Conservation (phyloP, 257 asterid species). For the Petunia secreta region DNA sequence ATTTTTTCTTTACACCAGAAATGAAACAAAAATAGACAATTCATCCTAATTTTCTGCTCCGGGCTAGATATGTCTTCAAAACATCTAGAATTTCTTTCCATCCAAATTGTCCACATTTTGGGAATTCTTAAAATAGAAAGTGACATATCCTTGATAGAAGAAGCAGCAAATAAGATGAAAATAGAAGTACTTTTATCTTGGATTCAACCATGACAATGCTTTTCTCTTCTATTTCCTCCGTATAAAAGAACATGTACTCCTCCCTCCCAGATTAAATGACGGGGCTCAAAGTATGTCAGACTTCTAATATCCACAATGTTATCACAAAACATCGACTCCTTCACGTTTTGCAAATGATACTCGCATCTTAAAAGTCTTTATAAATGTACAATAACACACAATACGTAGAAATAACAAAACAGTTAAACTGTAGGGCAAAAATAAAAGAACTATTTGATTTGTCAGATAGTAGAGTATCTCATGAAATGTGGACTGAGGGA, state of each 20-base stretch:
- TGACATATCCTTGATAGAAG: no score
- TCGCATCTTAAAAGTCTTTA: neutral
- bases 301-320: neutral
- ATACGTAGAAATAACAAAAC: neutral
- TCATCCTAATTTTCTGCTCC: no score
- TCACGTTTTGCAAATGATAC: neutral
- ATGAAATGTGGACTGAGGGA: neutral
- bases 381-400: neutral
- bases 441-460: neutral
- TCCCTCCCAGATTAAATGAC: neutral
- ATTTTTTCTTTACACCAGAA: no score
- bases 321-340: neutral
- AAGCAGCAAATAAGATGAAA: no score
- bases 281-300: neutral
- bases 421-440: neutral
- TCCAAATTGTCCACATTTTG: no score
- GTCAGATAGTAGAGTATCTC: neutral
- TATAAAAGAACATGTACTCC: neutral
- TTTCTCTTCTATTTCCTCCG: neutral
- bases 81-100: no score
- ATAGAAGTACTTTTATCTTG: no score
- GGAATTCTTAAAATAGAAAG: no score
- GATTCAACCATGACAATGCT: neutral
- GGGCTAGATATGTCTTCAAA: no score
- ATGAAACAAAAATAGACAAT: no score